Conservation (phyloP, 192 early-diverging fungal species). For the Radiomyces spectabilis region DNA sequence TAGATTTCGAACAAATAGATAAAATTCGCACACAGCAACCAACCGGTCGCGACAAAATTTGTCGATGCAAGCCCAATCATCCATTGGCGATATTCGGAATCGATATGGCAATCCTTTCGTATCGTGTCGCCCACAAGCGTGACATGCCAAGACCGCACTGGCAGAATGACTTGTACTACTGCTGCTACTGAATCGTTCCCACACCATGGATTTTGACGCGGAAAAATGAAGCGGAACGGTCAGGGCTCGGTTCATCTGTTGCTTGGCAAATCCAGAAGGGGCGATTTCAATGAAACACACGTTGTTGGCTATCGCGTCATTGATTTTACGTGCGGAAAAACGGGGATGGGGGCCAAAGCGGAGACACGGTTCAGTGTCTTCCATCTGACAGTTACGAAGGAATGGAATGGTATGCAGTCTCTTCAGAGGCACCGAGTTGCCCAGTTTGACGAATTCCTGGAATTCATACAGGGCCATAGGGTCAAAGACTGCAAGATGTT, state of each 20-base stretch:
- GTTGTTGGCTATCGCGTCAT: constrained; percentile 81
- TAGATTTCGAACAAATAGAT: constrained; percentile 84
- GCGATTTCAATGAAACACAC: constrained; percentile 84
- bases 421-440: constrained; percentile 52
- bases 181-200: constrained; percentile 39
- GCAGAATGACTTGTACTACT: constrained; percentile 26
- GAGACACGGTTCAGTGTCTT: constrained; percentile 90
- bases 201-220: constrained; percentile 40
- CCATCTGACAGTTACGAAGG: constrained; percentile 79
- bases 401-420: constrained; percentile 76
- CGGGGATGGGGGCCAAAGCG: constrained; percentile 86
- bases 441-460: constrained; percentile 70
- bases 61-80: constrained; percentile 73
- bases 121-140: constrained; percentile 42
- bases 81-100: constrained; percentile 59
- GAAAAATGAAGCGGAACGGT: constrained; percentile 43
- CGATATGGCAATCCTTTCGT: constrained; percentile 41
- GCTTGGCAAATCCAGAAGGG: constrained; percentile 38
- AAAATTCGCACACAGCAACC: constrained; percentile 90
- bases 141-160: constrained; percentile 35
- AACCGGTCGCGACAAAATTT: constrained; percentile 85
- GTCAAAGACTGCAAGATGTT: too few relatives aligned
- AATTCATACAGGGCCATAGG: constrained; percentile 78
- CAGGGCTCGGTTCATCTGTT: constrained; percentile 28
- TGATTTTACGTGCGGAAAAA: constrained; percentile 78